phyloP scores from a whole-genome alignment of 2,329 filamentous ascomycete genomes.

The Ceratocystiopsis sp. region DNA sequence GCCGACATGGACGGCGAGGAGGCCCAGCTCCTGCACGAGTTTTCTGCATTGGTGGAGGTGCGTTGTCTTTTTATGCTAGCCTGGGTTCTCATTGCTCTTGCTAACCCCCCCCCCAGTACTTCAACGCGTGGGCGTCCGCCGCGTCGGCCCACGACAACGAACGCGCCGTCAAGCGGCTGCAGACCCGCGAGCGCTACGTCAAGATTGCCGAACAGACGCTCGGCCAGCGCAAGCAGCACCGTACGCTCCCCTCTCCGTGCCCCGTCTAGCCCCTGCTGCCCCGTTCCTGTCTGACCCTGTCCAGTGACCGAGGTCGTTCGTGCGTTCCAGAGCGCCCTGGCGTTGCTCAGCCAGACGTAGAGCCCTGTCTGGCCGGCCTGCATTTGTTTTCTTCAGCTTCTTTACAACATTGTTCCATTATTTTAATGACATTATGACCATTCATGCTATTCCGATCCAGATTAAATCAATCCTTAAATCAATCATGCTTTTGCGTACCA shows the following conservation, averaged over 20 bases:
- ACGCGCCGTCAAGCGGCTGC: slow-evolving; percentile 61
- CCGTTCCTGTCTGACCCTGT: slow-evolving; percentile 8
- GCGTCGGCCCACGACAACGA: slow-evolving; percentile 57
- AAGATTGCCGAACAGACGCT: slow-evolving; percentile 55
- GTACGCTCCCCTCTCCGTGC: slow-evolving; percentile 32
- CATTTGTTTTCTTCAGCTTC: too few relatives aligned
- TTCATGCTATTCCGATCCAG: too few relatives aligned
- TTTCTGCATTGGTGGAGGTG: slow-evolving; percentile 48
- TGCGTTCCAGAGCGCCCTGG: slow-evolving; percentile 45
- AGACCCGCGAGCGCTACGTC: slow-evolving; percentile 63
- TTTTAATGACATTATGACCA: too few relatives aligned
- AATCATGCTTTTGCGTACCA: too few relatives aligned
- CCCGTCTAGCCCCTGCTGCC: not conserved
- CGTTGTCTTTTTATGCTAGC: slow-evolving; percentile 2
- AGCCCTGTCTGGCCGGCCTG: too few relatives aligned
- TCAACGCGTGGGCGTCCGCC: slow-evolving; percentile 60
- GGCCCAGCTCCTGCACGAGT: slow-evolving; percentile 47
- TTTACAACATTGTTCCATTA: not conserved
- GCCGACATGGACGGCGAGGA: slow-evolving; percentile 46
- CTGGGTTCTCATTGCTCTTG: not conserved
- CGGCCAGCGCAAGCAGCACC: slow-evolving; percentile 60
- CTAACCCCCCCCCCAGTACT: slow-evolving; percentile 38
- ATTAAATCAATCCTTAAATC: too few relatives aligned
- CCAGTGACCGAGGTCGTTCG: slow-evolving; percentile 39
- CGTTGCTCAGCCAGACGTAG: slow-evolving; percentile 26